Evolutionary conservation across 345 rosid genomes (phyloP).

Genomic region (Anacardium occidentale): DNA sequence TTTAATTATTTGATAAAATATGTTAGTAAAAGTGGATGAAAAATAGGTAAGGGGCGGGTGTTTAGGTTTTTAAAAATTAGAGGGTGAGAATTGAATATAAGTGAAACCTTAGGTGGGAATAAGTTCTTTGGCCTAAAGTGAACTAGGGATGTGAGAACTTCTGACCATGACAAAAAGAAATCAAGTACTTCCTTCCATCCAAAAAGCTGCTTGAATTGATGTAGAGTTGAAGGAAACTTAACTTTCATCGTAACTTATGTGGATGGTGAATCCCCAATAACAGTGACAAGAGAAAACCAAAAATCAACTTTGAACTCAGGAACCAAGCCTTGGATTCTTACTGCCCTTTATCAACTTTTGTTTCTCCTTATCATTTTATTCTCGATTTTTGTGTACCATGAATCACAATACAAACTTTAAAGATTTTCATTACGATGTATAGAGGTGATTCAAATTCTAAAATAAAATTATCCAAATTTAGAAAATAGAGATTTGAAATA

Average conservation of each 20-base stretch:
- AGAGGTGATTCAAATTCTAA: neutral
- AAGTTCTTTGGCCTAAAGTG: too few relatives aligned
- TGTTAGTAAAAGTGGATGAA: too few relatives aligned
- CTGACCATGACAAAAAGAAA: neutral
- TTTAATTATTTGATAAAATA: too few relatives aligned
- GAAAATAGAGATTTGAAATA: too few relatives aligned
- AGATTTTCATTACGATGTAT: neutral
- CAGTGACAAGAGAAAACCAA: neutral
- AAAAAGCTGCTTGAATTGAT: slow-evolving; percentile 1
- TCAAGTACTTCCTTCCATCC: neutral
- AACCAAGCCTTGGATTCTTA: neutral
- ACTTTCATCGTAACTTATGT: neutral
- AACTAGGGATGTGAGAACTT: too few relatives aligned
- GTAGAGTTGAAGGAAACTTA: neutral
- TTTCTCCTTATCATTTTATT: neutral
- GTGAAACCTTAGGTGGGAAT: too few relatives aligned
- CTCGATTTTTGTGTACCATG: neutral
- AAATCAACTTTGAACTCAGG: neutral
- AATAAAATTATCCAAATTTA: too few relatives aligned
- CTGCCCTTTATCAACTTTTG: neutral
- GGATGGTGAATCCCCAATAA: neutral
- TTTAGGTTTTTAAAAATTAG: too few relatives aligned
- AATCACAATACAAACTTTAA: too few relatives aligned
- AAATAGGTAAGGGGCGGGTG: too few relatives aligned
- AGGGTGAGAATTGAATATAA: too few relatives aligned